A percentile compares a stretch with the other conserved stretches of the same genome.
Conservation (phyloP, 2,329 filamentous ascomycete species). For the Stagonosporopsis vannaccii region DNA sequence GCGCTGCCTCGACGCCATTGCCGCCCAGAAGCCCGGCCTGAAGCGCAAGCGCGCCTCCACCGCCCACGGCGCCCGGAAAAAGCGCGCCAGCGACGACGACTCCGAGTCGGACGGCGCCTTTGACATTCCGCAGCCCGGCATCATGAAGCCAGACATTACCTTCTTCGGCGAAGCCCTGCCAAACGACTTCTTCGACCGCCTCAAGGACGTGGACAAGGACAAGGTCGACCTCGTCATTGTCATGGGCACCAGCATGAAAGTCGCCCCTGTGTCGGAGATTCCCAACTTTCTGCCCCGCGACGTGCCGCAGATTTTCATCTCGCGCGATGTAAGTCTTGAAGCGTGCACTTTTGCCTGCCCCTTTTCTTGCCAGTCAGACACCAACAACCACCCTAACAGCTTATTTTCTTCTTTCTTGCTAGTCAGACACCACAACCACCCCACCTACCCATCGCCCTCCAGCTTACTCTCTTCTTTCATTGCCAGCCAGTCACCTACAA, state of each 20-base stretch:
- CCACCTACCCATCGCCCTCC: no score
- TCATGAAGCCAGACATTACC: slow-evolving; percentile 97
- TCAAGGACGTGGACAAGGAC: slow-evolving; percentile 82
- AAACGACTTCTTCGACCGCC: slow-evolving; percentile 78
- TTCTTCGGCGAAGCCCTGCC: slow-evolving; percentile 95
- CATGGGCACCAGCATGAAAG: slow-evolving; percentile 95
- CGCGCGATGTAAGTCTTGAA: slow-evolving; percentile 69
- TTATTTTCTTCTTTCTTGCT: no score
- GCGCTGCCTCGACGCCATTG: slow-evolving; percentile 68
- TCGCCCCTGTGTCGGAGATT: slow-evolving; percentile 92
- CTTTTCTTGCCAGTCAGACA: no score
- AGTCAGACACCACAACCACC: no score
- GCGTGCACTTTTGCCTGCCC: no score
- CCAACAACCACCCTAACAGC: no score
- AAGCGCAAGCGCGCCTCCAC: slow-evolving; percentile 63
- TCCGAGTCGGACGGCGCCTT: slow-evolving; percentile 67
- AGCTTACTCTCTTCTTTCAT: no score
- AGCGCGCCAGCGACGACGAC: slow-evolving; percentile 61
- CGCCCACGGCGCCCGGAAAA: slow-evolving; percentile 49
- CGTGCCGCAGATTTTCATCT: slow-evolving; percentile 91
- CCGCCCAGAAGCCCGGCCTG: slow-evolving; percentile 55
- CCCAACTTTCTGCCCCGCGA: slow-evolving; percentile 78
- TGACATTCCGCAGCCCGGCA: slow-evolving; percentile 72
- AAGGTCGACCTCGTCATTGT: slow-evolving; percentile 89
- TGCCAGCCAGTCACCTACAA: no score